A percentile compares a stretch with the other conserved stretches of the same genome.
Conservation (phyloP, 2,329 filamentous ascomycete species). For the Amesomyces nigricolor region DNA sequence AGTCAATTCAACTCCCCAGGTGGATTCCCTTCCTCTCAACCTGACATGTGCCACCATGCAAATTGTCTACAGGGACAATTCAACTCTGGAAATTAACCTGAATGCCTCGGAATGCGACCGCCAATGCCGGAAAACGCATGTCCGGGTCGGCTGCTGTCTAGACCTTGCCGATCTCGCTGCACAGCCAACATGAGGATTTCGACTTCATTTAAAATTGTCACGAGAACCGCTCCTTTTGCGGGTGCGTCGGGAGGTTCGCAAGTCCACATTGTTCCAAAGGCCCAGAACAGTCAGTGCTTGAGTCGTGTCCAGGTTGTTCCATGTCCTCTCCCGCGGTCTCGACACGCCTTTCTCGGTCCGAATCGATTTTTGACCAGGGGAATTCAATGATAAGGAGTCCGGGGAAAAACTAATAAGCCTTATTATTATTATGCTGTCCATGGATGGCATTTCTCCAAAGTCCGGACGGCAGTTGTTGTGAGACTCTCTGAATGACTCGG, state of each 20-base stretch:
- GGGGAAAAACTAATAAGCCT: no score
- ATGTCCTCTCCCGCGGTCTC: no score
- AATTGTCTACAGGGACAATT: not conserved
- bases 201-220: not conserved
- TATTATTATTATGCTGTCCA: no score
- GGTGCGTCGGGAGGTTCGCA: not conserved
- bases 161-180: constrained; percentile 13
- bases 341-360: no score
- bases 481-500: no score
- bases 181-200: not conserved
- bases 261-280: not conserved
- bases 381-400: no score
- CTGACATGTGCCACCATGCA: not conserved
- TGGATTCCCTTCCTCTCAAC: not conserved
- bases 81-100: not conserved
- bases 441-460: no score
- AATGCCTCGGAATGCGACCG: not conserved
- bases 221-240: not conserved
- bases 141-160: constrained; percentile 2
- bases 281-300: no score
- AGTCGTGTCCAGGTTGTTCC: no score
- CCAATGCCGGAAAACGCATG: not conserved
- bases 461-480: no score
- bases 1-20: no score
- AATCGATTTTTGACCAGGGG: no score